These are phyloP conservation scores for Hericium alpestre DNA, from an alignment of 768 basidiomycete species.

Conservation along the genomic window DNA sequence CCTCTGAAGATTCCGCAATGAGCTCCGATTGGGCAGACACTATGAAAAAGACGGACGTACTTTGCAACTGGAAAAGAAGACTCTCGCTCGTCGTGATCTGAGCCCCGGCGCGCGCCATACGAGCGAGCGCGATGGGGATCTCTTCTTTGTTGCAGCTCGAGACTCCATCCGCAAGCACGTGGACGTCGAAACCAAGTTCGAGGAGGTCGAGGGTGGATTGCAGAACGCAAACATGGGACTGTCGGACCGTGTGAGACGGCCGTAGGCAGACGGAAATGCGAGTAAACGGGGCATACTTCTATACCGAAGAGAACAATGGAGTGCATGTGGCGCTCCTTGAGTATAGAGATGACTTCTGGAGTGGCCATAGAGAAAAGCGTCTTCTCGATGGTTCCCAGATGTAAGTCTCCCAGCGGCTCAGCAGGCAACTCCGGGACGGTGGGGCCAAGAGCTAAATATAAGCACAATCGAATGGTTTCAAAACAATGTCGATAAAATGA, in stretches of 20 bases:
- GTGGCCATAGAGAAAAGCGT: slow-evolving; percentile 81
- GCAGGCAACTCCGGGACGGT: slow-evolving; percentile 48
- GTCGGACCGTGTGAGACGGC: background rate
- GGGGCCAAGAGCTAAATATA: slow-evolving; percentile 49
- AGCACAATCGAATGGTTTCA: background rate
- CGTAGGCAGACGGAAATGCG: background rate
- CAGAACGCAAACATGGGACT: slow-evolving; percentile 86
- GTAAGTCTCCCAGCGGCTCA: slow-evolving; percentile 39
- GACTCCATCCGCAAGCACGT: slow-evolving; percentile 76
- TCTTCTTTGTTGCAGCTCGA: slow-evolving; percentile 77
- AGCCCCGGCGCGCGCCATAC: slow-evolving; percentile 65
- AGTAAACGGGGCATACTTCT: slow-evolving; percentile 44
- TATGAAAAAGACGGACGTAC: slow-evolving; percentile 25
- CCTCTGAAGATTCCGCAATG: slow-evolving; percentile 28
- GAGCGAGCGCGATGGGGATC: slow-evolving; percentile 60
- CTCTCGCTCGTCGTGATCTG: slow-evolving; percentile 76
- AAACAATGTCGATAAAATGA: background rate
- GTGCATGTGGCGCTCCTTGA: slow-evolving; percentile 37
- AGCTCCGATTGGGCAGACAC: slow-evolving; percentile 5
- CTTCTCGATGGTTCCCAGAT: slow-evolving; percentile 61
- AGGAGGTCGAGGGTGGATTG: slow-evolving; percentile 73
- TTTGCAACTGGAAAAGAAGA: slow-evolving; percentile 65
- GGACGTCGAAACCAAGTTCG: slow-evolving; percentile 36
- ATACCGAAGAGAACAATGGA: slow-evolving; percentile 78
- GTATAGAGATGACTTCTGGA: slow-evolving; percentile 45